Conservation (phyloP, 1,284 basidiomycete species). For the Malassezia sympodialis region DNA sequence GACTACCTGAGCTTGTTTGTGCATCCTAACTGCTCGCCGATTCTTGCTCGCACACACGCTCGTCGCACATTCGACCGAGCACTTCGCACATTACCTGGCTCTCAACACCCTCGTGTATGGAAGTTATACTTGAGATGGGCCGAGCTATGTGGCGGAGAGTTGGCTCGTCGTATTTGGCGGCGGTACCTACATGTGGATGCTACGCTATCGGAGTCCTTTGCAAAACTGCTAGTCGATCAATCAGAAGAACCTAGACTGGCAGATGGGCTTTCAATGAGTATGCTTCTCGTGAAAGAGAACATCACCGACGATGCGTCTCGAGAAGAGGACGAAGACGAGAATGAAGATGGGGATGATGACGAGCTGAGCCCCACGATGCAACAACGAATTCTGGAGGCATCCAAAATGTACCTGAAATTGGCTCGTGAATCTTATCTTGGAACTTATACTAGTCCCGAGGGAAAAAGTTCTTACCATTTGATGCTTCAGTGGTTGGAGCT, state of each 20-base stretch:
- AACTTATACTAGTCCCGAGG: conserved; percentile 75
- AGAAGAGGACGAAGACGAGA: conserved; percentile 16
- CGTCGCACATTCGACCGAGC: conserved; percentile 89
- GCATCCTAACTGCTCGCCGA: conserved; percentile 77
- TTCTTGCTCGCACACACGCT: conserved; percentile 77
- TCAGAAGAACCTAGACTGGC: conserved; percentile 22
- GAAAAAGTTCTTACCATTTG: conserved; percentile 89
- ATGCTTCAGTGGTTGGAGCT: conserved; percentile 86
- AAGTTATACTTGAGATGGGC: conserved; percentile 89
- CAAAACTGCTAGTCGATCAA: conserved; percentile 32
- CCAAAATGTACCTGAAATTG: conserved; percentile 74
- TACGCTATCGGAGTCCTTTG: conserved; percentile 42
- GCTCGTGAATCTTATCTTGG: conserved; percentile 73
- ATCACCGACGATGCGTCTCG: conserved; percentile 21
- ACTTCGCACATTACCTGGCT: conserved; percentile 81
- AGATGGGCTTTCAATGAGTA: conserved; percentile 20
- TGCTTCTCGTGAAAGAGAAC: conserved; percentile 8
- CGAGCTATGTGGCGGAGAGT: conserved; percentile 69
- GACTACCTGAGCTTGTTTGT: conserved; percentile 81
- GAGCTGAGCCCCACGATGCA: neutral
- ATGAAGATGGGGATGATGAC: conserved; percentile 1
- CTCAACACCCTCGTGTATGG: conserved; percentile 90
- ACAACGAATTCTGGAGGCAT: conserved; percentile 74
- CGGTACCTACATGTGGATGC: conserved; percentile 63
- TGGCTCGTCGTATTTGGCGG: conserved; percentile 76